Conservation (phyloP, 768 basidiomycete species). For the Calocybe gangraenosa region DNA sequence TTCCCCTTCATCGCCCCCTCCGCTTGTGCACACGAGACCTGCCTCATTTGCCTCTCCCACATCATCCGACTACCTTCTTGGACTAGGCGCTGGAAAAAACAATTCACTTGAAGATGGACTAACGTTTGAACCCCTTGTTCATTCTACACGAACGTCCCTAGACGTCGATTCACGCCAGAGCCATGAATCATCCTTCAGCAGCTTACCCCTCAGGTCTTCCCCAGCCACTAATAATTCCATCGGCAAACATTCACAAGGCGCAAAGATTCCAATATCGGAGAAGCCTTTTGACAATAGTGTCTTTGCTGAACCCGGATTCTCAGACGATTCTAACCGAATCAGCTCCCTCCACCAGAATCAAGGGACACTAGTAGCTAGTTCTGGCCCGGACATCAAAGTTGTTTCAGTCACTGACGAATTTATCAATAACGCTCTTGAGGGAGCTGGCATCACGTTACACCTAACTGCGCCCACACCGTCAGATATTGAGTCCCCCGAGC, state of each 20-base stretch:
- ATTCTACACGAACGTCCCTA: constrained; percentile 42
- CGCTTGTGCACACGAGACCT: constrained; percentile 17
- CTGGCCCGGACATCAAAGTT: constrained; percentile 9
- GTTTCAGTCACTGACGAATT: constrained; percentile 8
- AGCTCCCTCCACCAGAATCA: neutral
- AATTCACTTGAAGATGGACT: constrained; percentile 44
- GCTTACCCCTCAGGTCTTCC: constrained; percentile 34
- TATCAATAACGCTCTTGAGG: constrained; percentile 2
- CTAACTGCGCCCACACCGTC: constrained; percentile 9
- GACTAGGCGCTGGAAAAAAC: constrained; percentile 33
- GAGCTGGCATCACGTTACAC: constrained; percentile 9
- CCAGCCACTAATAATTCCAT: constrained; percentile 13
- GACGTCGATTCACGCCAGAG: constrained; percentile 42
- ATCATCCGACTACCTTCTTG: constrained; percentile 35
- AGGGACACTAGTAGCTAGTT: neutral
- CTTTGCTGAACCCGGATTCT: constrained; percentile 2
- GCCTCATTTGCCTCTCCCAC: constrained; percentile 22
- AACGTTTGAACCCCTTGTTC: constrained; percentile 55
- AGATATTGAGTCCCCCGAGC: constrained; percentile 2
- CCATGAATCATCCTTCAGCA: constrained; percentile 40
- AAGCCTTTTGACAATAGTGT: neutral
- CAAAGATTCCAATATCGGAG: neutral
- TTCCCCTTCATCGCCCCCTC: constrained; percentile 19
- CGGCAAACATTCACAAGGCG: neutral
- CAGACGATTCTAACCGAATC: constrained; percentile 6